Conservation (phyloP, 2,329 filamentous ascomycete species). For the Dactylellina cionopaga region DNA sequence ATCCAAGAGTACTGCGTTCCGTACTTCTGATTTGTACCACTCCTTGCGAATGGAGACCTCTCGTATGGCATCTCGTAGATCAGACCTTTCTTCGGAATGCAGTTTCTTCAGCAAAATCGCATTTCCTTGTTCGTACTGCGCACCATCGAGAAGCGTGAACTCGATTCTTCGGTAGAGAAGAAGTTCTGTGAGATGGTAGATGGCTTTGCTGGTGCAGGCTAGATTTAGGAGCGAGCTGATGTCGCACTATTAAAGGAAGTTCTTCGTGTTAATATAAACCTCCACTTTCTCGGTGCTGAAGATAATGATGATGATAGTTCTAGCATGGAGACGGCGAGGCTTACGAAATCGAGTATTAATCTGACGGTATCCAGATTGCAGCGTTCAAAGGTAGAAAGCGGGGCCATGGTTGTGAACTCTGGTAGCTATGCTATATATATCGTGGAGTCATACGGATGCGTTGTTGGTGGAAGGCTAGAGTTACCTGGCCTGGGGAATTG, state of each 20-base stretch:
- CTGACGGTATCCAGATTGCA: too few species aligned
- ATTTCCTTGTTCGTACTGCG: neutral
- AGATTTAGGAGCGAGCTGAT: neutral
- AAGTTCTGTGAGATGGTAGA: neutral
- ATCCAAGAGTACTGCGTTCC: neutral
- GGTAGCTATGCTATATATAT: too few species aligned
- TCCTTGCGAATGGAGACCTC: neutral
- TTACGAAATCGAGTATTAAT: too few species aligned
- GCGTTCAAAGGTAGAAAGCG: too few species aligned
- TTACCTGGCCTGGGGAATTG: too few species aligned
- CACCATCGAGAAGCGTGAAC: neutral
- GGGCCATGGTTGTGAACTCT: too few species aligned
- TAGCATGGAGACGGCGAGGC: too few species aligned
- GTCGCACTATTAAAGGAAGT: slow-evolving; percentile 2
- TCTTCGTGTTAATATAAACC: too few species aligned
- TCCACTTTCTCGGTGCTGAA: too few species aligned
- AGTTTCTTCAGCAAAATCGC: neutral
- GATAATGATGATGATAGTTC: too few species aligned
- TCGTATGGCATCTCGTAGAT: neutral
- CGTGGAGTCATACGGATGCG: too few species aligned
- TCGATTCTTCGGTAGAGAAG: neutral
- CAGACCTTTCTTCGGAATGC: neutral
- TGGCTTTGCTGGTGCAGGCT: neutral
- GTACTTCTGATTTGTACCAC: slow-evolving; percentile 2
- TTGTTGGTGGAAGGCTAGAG: too few species aligned